Evolutionary conservation across 2,329 filamentous ascomycete species (phyloP).

Genomic region (Pseudocercospora pini-densiflorae): DNA sequence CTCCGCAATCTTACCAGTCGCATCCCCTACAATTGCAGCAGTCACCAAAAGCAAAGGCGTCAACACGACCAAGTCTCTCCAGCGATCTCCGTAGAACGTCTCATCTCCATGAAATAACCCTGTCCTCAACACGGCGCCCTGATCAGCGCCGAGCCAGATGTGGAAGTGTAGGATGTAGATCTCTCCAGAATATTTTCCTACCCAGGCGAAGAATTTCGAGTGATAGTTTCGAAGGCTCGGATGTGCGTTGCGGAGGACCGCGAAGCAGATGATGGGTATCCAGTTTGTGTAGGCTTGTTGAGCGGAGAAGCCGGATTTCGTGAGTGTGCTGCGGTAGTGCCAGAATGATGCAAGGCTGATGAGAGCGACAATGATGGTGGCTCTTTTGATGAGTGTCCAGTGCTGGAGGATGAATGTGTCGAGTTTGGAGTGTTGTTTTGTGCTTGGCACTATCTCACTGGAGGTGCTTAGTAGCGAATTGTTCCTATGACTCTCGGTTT

Average conservation of each 20-base stretch:
- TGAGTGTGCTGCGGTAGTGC: constrained; percentile 30
- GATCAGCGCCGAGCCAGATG: constrained; percentile 64
- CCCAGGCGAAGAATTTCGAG: constrained; percentile 55
- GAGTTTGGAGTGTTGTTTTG: neutral
- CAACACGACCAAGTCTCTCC: constrained; percentile 45
- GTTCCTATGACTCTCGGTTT: neutral
- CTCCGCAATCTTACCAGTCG: constrained; percentile 43
- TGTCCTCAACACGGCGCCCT: constrained; percentile 54
- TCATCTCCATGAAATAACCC: constrained; percentile 38
- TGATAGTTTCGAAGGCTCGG: constrained; percentile 48
- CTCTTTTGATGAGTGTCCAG: constrained; percentile 28
- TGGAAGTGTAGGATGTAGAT: constrained; percentile 65
- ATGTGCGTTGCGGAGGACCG: constrained; percentile 58
- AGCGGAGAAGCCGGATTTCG: constrained; percentile 50
- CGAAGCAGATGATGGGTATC: constrained; percentile 58
- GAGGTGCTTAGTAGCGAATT: neutral
- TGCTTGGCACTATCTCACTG: neutral
- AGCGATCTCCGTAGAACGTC: constrained; percentile 35
- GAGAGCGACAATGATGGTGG: neutral
- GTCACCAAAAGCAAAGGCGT: constrained; percentile 50
- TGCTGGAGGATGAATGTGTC: constrained; percentile 19
- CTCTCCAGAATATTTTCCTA: constrained; percentile 63
- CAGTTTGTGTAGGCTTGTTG: constrained; percentile 60
- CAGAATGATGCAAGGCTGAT: constrained; percentile 39
- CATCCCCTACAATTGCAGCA: constrained; percentile 44